phyloP scores from a whole-genome alignment of 1,284 basidiomycete species.

The Pascua sp. region DNA sequence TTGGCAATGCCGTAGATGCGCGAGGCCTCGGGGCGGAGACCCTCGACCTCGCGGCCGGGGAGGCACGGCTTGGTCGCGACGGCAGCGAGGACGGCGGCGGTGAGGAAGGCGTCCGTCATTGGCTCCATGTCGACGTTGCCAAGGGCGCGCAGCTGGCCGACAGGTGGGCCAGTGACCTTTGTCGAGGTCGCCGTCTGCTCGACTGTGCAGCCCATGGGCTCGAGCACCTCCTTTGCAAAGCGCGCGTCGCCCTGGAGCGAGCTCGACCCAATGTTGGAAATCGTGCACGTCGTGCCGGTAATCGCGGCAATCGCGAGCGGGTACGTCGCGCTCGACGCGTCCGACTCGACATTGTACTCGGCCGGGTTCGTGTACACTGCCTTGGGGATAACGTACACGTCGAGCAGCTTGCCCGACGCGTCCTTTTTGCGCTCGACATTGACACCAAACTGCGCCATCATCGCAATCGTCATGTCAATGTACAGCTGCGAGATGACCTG shows the following conservation, averaged over 20 bases:
- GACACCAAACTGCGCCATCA: constrained; percentile 95
- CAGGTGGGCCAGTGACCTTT: constrained; percentile 84
- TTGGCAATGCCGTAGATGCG: constrained; percentile 95
- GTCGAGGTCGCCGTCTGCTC: constrained; percentile 83
- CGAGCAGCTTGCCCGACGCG: constrained; percentile 61
- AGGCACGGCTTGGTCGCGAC: constrained; percentile 63
- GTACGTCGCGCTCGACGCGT: constrained; percentile 94
- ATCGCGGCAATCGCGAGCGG: constrained; percentile 95
- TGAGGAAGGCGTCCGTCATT: constrained; percentile 99
- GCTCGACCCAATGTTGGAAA: constrained; percentile 82
- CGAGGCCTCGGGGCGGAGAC: constrained; percentile 56
- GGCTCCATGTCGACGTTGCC: constrained; percentile 95
- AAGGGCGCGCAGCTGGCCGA: constrained; percentile 74
- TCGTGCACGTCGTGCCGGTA: constrained; percentile 89
- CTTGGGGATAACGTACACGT: constrained; percentile 85
- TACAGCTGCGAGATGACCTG: constrained; percentile 98
- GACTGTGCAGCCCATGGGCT: constrained; percentile 91
- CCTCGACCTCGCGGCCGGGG: constrained; percentile 39
- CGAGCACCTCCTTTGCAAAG: constrained; percentile 89
- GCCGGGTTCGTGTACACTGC: constrained; percentile 74
- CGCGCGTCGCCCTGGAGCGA: constrained; percentile 94
- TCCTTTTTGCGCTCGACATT: constrained; percentile 69
- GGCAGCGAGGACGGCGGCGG: constrained; percentile 85
- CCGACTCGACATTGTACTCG: constrained; percentile 87
- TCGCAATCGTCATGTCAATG: constrained; percentile 98